phyloP scores from a whole-genome alignment of 352 stramenopile genomes.

The Pythium sukuiense region DNA sequence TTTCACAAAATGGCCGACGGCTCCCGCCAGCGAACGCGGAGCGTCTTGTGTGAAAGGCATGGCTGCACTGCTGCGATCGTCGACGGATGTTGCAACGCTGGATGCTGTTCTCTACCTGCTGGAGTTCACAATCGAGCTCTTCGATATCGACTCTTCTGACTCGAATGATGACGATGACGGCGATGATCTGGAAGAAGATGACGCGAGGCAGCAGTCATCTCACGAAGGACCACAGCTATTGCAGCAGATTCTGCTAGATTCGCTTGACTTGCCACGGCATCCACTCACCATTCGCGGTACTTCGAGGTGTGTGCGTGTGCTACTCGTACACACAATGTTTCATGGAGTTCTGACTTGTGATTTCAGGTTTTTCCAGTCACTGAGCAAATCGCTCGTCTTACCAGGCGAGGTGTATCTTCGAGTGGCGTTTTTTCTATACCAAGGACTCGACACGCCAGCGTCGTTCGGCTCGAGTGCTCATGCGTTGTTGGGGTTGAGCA shows the following conservation, averaged over 20 bases:
- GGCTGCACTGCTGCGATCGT: constrained; percentile 45
- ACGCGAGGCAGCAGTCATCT: constrained; percentile 1
- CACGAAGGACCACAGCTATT: constrained; percentile 57
- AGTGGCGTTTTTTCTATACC: constrained; percentile 41
- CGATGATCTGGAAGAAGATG: not conserved
- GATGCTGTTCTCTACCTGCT: constrained; percentile 76
- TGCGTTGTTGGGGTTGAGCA: constrained; percentile 49
- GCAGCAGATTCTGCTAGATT: constrained; percentile 47
- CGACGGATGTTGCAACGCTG: constrained; percentile 53
- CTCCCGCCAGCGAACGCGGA: constrained; percentile 31
- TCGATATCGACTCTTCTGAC: constrained; percentile 79
- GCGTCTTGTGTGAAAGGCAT: constrained; percentile 67
- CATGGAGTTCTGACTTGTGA: not conserved
- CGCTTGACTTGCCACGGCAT: constrained; percentile 50
- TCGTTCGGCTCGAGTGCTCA: constrained; percentile 48
- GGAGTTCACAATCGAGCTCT: constrained; percentile 76
- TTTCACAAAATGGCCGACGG: constrained; percentile 77
- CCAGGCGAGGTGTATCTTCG: constrained; percentile 47
- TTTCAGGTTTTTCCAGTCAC: constrained; percentile 61
- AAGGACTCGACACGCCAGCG: constrained; percentile 47
- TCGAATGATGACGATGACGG: constrained; percentile 56
- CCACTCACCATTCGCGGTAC: constrained; percentile 58
- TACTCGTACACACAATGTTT: no score
- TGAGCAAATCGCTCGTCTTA: constrained; percentile 55
- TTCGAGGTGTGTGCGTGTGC: constrained; percentile 35